Base-by-base conservation (phyloP, 139 green algal species). In the Chlorella sp. region DNA sequence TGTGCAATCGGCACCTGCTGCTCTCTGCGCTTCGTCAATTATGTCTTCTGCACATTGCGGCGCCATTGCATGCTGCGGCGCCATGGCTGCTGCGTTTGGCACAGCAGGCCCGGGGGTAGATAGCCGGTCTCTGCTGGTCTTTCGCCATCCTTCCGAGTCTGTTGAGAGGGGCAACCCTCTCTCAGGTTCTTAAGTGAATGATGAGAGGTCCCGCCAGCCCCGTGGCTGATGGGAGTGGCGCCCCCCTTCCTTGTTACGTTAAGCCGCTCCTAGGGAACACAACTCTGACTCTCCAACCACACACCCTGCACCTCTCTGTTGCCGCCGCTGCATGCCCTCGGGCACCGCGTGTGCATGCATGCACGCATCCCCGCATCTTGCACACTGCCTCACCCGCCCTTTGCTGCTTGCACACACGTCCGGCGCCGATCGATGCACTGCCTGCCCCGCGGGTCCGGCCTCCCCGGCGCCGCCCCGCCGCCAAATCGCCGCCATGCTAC, bases 171-270 rank as follows among this genome's bases (percentile, higher is more conserved):
- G 39, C 78, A 73, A 80, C 28, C 57, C 64, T 75, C 21, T 32
- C 48, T 15, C 42, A 37, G 40, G 90, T 90, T 92, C 86, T 88
- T 60, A 91, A 86, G 80, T 75, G 86, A 39, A 64, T 91, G 90
- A 92, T 92, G 90, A 92, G 90, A 60, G 86, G 90, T 85, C 34
- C 57, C 53, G n/a, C 5, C 90, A 85, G 76, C 39, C 53, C 14
- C 28, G 24, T 92, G 42, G 34, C 69, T 90, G 89, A 91, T 16
- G 36, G 71, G 89, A 73, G 86, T n/a, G 36, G 21, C 26, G 60
- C 85, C 86, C 85, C 90, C 61, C 60, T 75, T 80, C 90, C 90
- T 92, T 92, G 90, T 92, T 92, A 92, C 90, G 60, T 42, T 64
- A 21, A 92, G 66, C 36, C 28, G 60, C 68, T 88, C 86, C 86